Conservation (phyloP, 306 rosid genomes). For the Cicer yamashitae region DNA sequence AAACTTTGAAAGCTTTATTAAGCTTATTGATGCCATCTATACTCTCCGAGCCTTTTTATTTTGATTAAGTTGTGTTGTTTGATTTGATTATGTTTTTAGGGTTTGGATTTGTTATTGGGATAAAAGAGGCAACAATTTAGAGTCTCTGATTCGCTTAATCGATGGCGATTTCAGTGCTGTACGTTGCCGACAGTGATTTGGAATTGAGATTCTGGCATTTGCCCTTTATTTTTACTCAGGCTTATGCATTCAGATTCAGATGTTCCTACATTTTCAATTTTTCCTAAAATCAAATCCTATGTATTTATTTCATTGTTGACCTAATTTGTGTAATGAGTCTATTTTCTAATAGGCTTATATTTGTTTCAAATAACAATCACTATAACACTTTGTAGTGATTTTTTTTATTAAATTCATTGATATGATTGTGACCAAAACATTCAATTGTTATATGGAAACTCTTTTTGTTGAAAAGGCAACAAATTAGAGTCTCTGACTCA, state of each 20-base stretch:
- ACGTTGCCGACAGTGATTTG: constrained; percentile 75
- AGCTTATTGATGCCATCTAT: constrained; percentile 75
- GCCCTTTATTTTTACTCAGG: constrained; percentile 6
- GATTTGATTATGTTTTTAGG: background rate
- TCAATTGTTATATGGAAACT: too few relatives aligned
- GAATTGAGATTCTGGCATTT: constrained; percentile 63
- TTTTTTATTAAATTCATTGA: too few relatives aligned
- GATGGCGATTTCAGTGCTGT: constrained; percentile 73
- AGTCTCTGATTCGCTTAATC: constrained; percentile 74
- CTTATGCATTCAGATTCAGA: constrained; percentile 65
- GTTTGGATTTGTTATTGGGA: background rate
- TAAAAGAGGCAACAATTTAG: constrained; percentile 85
- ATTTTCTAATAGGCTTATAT: too few relatives aligned
- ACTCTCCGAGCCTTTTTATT: constrained; percentile 59
- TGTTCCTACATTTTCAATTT: constrained; percentile 49
- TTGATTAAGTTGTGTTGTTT: background rate
- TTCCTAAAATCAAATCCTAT: background rate
- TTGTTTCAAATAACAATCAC: too few relatives aligned
- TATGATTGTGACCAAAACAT: too few relatives aligned
- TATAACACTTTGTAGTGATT: too few relatives aligned
- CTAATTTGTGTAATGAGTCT: too few relatives aligned
- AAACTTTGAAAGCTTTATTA: constrained; percentile 80
- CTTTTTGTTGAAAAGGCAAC: constrained; percentile 83
- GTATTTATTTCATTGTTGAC: too few relatives aligned
- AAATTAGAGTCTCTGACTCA: constrained; percentile 95